A percentile compares a stretch with the other conserved stretches of the same genome.
Evolutionary conservation across 1,139 yeast genomes (phyloP).

Genomic region (Debaryomyces udenii): DNA sequence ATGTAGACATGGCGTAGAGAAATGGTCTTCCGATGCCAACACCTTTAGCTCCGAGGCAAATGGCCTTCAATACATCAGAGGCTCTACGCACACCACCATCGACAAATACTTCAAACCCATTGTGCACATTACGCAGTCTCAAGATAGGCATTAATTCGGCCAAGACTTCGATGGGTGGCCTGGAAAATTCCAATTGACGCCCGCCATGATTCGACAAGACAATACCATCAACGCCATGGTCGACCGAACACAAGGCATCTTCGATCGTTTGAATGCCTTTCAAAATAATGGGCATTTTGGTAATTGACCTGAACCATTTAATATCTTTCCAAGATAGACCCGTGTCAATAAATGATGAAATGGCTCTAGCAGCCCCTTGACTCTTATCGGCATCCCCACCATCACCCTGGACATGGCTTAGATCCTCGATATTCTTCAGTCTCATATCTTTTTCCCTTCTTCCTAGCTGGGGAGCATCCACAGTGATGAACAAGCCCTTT

Average conservation of each 20-base stretch:
- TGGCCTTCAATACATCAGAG: conserved; percentile 66
- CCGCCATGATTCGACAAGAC: conserved; percentile 78
- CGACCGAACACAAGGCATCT: conserved; percentile 66
- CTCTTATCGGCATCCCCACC: conserved; percentile 65
- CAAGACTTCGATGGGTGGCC: conserved; percentile 68
- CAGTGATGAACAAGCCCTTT: conserved; percentile 82
- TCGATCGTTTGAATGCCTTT: conserved; percentile 75
- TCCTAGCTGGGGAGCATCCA: conserved; percentile 95
- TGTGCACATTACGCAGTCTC: conserved; percentile 44
- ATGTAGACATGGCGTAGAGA: conserved; percentile 69
- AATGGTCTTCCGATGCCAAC: conserved; percentile 78
- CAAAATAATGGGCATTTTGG: conserved; percentile 66
- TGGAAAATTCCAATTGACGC: conserved; percentile 67
- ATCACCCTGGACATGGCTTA: conserved; percentile 53
- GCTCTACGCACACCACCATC: conserved; percentile 77
- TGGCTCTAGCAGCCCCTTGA: conserved; percentile 88
- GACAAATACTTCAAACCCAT: conserved; percentile 55
- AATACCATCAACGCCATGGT: conserved; percentile 64
- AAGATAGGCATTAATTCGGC: conserved; percentile 64
- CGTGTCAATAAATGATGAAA: conserved; percentile 86
- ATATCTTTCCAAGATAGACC: conserved; percentile 68
- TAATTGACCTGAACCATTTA: conserved; percentile 56
- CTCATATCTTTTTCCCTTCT: conserved; percentile 76
- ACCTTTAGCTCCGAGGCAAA: conserved; percentile 71
- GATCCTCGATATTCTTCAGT: conserved; percentile 42